Conservation (phyloP, 495 filamentous ascomycete genomes). For the Pseudotulostoma volvatum region DNA sequence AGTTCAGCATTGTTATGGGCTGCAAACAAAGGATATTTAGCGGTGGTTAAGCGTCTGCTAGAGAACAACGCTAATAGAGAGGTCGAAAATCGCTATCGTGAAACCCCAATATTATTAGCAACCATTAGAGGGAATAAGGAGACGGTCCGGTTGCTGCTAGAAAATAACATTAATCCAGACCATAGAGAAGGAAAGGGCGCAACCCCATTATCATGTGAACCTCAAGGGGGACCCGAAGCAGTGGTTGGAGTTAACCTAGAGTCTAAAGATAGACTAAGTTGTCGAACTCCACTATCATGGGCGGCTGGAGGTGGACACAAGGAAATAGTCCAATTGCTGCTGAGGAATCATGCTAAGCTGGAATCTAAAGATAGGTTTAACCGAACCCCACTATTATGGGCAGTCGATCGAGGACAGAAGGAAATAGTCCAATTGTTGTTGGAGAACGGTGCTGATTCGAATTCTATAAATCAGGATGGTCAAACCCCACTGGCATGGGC, state of each 20-base stretch:
- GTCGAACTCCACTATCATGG: neutral
- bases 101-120: conserved; percentile 5
- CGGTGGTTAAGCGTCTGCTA: neutral
- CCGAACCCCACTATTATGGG: conserved; percentile 1
- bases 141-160: conserved; percentile 5
- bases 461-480: conserved; percentile 1
- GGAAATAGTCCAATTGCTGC: neutral
- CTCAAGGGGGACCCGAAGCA: neutral
- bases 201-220: neutral
- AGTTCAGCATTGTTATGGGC: conserved; percentile 15
- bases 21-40: conserved; percentile 2
- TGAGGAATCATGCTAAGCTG: neutral
- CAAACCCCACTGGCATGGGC: conserved; percentile 5
- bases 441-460: conserved; percentile 3
- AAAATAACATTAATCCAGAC: neutral
- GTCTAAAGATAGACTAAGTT: conserved; percentile 1
- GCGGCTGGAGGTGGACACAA: neutral
- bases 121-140: conserved; percentile 2
- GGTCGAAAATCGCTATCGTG: neutral
- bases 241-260: conserved; percentile 9
- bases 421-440: conserved; percentile 1
- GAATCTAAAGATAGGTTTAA: neutral
- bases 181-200: neutral
- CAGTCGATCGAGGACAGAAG: neutral
- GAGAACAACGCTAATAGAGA: conserved; percentile 1